Conservation (phyloP, 345 rosid species). For the Pseudoturritis turrita region DNA sequence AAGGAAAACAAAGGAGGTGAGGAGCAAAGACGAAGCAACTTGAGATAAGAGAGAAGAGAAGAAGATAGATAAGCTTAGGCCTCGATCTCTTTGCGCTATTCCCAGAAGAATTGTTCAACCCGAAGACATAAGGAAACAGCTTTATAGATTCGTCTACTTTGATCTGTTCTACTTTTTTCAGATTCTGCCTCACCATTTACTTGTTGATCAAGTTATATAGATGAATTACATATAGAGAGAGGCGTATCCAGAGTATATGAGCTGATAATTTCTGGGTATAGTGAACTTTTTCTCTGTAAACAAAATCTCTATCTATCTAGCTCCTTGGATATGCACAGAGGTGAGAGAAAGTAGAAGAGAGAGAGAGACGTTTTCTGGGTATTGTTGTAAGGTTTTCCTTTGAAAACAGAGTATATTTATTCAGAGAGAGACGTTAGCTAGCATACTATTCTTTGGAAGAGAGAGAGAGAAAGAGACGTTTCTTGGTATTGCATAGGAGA, state of each 20-base stretch:
- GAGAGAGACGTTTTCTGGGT: conserved; percentile 2
- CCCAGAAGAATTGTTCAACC: conserved; percentile 3
- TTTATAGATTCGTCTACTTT: conserved; percentile 10
- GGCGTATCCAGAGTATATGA: neutral
- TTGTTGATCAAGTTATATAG: conserved; percentile 2
- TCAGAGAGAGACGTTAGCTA: conserved; percentile 12
- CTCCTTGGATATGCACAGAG: neutral
- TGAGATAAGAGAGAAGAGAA: conserved; percentile 29
- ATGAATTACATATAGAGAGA: neutral
- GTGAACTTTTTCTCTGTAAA: neutral
- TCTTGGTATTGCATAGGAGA: neutral
- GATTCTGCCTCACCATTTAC: conserved; percentile 11
- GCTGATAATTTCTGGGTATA: neutral
- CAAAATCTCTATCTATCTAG: neutral
- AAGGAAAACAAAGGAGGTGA: conserved; percentile 15
- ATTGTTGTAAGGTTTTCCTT: conserved; percentile 7
- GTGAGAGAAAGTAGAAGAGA: neutral
- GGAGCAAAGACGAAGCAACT: conserved; percentile 32
- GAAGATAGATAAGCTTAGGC: conserved; percentile 28
- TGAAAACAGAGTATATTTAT: neutral
- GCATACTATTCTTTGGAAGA: conserved; percentile 16
- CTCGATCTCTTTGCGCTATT: conserved; percentile 21
- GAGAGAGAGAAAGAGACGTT: conserved; percentile 5
- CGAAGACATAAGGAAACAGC: neutral
- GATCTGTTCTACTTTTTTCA: conserved; percentile 17